A percentile compares a stretch with the other conserved stretches of the same genome.
Conservation (phyloP, 179 eudicot species). For the Sideroxylon spinosum region DNA sequence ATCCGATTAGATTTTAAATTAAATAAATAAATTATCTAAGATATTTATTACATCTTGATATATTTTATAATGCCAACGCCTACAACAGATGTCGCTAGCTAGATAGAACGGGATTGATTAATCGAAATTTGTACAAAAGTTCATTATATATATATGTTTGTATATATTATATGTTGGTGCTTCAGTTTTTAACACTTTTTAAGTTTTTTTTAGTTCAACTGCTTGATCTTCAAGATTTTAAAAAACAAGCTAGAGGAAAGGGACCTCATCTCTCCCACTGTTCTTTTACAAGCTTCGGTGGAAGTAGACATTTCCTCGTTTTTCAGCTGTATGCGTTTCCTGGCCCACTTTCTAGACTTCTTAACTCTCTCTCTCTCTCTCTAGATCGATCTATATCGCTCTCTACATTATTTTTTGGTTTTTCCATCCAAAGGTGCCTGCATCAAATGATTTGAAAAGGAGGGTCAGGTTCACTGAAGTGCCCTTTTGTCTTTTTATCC, state of each 20-base stretch:
- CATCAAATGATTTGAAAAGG: background rate
- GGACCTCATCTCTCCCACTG: background rate
- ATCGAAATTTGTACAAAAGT: too few relatives aligned
- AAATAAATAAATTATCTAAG: too few relatives aligned
- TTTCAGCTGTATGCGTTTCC: constrained; percentile 7
- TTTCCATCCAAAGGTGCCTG: constrained; percentile 5
- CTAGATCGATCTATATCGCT: too few relatives aligned
- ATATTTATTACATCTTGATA: too few relatives aligned
- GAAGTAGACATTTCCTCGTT: constrained; percentile 23
- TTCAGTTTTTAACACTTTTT: too few relatives aligned
- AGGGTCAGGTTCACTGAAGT: background rate
- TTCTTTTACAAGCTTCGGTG: background rate
- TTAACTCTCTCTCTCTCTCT: background rate
- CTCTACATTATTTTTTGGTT: background rate
- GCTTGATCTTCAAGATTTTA: background rate
- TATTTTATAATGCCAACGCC: too few relatives aligned
- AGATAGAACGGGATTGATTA: too few relatives aligned
- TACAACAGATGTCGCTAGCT: too few relatives aligned
- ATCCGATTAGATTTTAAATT: too few relatives aligned
- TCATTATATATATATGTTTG: too few relatives aligned
- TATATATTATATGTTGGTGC: too few relatives aligned
- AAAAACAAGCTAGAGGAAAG: background rate
- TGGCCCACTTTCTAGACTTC: background rate
- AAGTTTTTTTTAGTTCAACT: too few relatives aligned
- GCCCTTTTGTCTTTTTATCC: background rate